Conservation (phyloP, 2,329 filamentous ascomycete species). For the Aciculosporium take region DNA sequence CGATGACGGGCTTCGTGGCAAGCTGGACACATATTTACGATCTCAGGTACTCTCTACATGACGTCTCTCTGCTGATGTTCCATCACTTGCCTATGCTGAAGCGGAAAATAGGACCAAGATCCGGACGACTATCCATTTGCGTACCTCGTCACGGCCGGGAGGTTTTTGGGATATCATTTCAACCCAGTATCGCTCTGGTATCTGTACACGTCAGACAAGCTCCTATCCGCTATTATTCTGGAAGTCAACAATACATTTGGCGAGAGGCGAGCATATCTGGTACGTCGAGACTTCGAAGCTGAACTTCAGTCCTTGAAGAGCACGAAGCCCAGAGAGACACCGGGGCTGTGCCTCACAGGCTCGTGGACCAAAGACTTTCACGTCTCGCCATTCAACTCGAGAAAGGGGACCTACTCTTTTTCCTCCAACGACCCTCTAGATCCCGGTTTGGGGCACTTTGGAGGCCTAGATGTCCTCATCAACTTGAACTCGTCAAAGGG, state of each 20-base stretch:
- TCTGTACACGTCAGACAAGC: slow-evolving; percentile 45
- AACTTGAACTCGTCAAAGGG: slow-evolving; percentile 45
- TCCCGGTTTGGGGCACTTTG: slow-evolving; percentile 21
- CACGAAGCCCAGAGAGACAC: background rate
- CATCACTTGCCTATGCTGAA: slow-evolving; percentile 1
- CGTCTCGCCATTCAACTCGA: slow-evolving; percentile 60
- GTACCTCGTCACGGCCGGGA: slow-evolving; percentile 57
- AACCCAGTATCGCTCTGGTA: slow-evolving; percentile 74
- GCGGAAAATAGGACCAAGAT: slow-evolving; percentile 36
- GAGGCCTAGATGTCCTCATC: slow-evolving; percentile 43
- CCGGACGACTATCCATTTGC: slow-evolving; percentile 48
- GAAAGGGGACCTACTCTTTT: slow-evolving; percentile 40
- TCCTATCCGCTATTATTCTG: slow-evolving; percentile 49
- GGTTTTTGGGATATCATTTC: slow-evolving; percentile 55
- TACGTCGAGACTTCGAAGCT: slow-evolving; percentile 14
- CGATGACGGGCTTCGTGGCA: slow-evolving; percentile 43
- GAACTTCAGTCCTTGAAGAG: slow-evolving; percentile 9
- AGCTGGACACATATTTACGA: slow-evolving; percentile 45
- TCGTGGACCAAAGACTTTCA: slow-evolving; percentile 60
- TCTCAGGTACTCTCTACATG: slow-evolving; percentile 32
- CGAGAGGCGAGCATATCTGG: slow-evolving; percentile 38
- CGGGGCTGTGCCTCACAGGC: slow-evolving; percentile 25
- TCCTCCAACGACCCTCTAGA: slow-evolving; percentile 31
- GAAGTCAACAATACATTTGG: slow-evolving; percentile 70
- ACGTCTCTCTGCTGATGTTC: slow-evolving; percentile 6